Evolutionary conservation across 257 asterid genomes (phyloP), one percentile per base, ranked within the genome.

Genomic region (Avicennia marina): DNA sequence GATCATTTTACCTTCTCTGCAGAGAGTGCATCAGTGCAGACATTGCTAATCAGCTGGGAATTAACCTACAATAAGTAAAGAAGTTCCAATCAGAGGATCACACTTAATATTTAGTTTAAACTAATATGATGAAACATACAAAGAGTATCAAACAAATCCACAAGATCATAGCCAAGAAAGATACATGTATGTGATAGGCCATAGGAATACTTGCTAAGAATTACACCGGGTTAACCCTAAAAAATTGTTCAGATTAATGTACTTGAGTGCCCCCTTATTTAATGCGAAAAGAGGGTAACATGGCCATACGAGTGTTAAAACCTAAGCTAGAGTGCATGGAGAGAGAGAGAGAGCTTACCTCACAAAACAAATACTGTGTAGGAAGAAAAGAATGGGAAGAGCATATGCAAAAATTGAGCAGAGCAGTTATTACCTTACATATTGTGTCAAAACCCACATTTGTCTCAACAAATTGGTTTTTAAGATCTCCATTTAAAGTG

Each of bases 21-120:
- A 1, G 99, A 93, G 53, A 93, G 94, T 33, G 99, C 97, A 77
- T 93, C 99, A 13, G 93, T 93, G 71, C 97, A 86, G 17, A 93
- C 83, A 72, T 93, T 93, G 85, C 99, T 93, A 60, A 93, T 93
- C 60, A 93, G 87, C 89, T 93, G 99, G 54, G 99, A 86, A 72
- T 93, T 93, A 54, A 93, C 97, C 96, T 91, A 83, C 58, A 79
- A 78, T 15, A 57, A 40, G 58, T 49, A 34, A 36, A 44, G 21
- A 0, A 0, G 10, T 36, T 7, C 10, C 41, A 36, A 36, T 36
- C 2, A 36, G n/a, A 36, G 10, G 10, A 11, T 12, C 13, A 11
- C 10, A 36, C 34, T 29, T 29, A 8, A 29, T 4, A 29, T 4
- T 29, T 36, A 11, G 10, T 36, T 36, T 2, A 7, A 36, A 36